A percentile compares a stretch with the other conserved stretches of the same genome.
These are phyloP conservation scores for Piloderma croceum DNA, from an alignment of 768 basidiomycete species.

Conservation along the genomic window DNA sequence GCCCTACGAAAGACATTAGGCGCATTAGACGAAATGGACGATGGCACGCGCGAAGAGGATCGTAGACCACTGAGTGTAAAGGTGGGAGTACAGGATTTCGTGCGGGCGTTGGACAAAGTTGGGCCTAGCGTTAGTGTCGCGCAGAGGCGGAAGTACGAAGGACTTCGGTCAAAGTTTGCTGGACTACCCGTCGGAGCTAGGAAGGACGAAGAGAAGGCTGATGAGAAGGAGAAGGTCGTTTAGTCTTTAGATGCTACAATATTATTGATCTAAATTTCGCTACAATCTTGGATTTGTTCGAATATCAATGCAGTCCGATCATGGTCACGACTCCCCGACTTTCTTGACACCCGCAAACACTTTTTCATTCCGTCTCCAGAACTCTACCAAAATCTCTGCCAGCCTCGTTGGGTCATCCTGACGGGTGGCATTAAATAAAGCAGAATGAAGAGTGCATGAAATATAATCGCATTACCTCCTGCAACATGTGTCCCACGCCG, in stretches of 20 bases:
- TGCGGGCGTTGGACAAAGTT: slow-evolving; percentile 69
- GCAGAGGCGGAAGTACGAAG: slow-evolving; percentile 81
- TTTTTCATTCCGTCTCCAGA: slow-evolving; percentile 86
- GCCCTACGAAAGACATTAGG: slow-evolving; percentile 70
- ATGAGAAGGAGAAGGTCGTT: not conserved
- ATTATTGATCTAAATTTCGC: too few relatives aligned
- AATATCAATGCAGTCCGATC: too few relatives aligned
- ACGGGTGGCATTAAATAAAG: slow-evolving; percentile 1
- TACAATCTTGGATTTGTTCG: too few relatives aligned
- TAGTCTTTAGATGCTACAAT: too few relatives aligned
- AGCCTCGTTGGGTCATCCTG: slow-evolving; percentile 83
- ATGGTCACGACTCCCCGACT: slow-evolving; percentile 40
- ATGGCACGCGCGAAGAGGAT: slow-evolving; percentile 14
- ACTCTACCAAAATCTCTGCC: slow-evolving; percentile 78
- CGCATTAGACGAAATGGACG: slow-evolving; percentile 57
- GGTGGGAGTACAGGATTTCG: slow-evolving; percentile 67
- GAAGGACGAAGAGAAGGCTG: slow-evolving; percentile 30
- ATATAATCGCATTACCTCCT: too few relatives aligned
- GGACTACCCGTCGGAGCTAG: slow-evolving; percentile 59
- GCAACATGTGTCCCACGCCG: slow-evolving; percentile 88
- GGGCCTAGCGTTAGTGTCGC: slow-evolving; percentile 77
- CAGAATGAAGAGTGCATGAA: too few relatives aligned
- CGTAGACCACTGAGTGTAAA: slow-evolving; percentile 29
- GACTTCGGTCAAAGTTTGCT: slow-evolving; percentile 74
- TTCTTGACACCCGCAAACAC: slow-evolving; percentile 56